Evolutionary conservation across 2,329 filamentous ascomycete genomes (phyloP), one percentile per base, ranked within the genome.

Genomic region (Coniochaeta hoffmannii): DNA sequence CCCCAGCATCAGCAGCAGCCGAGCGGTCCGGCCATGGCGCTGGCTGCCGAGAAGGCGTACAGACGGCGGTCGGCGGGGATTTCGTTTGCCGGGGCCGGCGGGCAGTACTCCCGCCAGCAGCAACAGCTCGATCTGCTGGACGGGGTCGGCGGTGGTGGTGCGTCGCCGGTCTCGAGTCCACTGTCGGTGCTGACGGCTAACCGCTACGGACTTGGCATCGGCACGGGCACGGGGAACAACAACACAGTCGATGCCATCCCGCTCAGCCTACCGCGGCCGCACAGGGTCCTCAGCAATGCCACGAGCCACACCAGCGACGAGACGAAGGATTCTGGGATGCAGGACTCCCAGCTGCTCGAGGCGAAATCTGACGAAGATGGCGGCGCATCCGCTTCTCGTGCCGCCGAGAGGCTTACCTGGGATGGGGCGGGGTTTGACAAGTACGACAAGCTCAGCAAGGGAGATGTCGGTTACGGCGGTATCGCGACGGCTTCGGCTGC

Each of bases 371-470:
- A 26, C 12, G 41, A 46, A 22, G 19, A 12, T n/a, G 19, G 36
- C 15, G 10, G 6, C 15, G 49, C 31, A 12, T 3, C n/a, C 4
- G 26, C 7, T 19, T 26, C 26, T 34, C 49, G 19, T 22, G 28
- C 15, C 15, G 12, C 44, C 14, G 44, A 50, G 44, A 31, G 24
- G 24, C 28, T 50, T 11, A n/a, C 24, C 14, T 50, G 24, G 44
- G 24, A 67, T 65, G 50, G 66, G 71, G 61, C 66, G 55, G 1
- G 36, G n/a, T 41, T 41, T 11, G 36, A 30, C 9, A 65, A 66
- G 9, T 90, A 91, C 65, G 81, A 81, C 64, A 91, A 91, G 65
- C 79, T 90, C 19, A 83, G 66, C 62, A 87, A 80, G 65, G 84
- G 83, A 6, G 85, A 90, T 58, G 68, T 75, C 19, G 79, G 84